A percentile compares a stretch with the other conserved stretches of the same genome.
Evolutionary conservation across 495 filamentous ascomycete genomes (phyloP).

Genomic region (Penicillium riverlandense): DNA sequence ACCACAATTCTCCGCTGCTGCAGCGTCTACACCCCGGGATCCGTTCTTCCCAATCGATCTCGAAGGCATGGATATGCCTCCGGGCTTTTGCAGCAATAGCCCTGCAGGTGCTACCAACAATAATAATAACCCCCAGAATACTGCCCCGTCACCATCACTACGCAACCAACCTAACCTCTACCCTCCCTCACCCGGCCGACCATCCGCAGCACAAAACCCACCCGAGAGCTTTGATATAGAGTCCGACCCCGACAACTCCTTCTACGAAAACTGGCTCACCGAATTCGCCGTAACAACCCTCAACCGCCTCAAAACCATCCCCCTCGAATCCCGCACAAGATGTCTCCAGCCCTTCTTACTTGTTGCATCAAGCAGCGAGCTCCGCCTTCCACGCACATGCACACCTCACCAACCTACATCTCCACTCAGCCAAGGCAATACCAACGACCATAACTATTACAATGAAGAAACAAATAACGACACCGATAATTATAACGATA

Average conservation of each 20-base stretch:
- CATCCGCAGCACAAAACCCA: neutral
- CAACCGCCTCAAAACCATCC: conserved; percentile 42
- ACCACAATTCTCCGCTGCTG: conserved; percentile 2
- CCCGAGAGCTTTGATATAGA: neutral
- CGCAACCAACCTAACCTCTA: conserved; percentile 2
- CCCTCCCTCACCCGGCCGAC: neutral
- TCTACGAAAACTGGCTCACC: conserved; percentile 42
- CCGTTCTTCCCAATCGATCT: conserved; percentile 25
- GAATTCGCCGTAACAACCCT: conserved; percentile 47
- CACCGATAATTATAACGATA: neutral
- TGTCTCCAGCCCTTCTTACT: conserved; percentile 50
- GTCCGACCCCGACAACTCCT: conserved; percentile 1
- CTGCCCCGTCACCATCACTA: neutral
- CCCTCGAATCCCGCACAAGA: conserved; percentile 45
- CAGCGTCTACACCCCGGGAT: conserved; percentile 5
- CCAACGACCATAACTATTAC: neutral
- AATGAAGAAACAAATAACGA: neutral
- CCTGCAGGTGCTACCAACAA: neutral
- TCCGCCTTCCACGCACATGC: conserved; percentile 28
- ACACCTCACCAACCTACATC: neutral
- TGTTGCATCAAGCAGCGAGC: conserved; percentile 42
- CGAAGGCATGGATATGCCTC: conserved; percentile 15
- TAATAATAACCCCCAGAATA: conserved; percentile 1
- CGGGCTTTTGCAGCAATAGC: conserved; percentile 10
- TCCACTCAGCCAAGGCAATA: neutral